Base-by-base conservation (phyloP, 225 moss, liverwort and hornwort species). In the Physcomitrellopsis africana region DNA sequence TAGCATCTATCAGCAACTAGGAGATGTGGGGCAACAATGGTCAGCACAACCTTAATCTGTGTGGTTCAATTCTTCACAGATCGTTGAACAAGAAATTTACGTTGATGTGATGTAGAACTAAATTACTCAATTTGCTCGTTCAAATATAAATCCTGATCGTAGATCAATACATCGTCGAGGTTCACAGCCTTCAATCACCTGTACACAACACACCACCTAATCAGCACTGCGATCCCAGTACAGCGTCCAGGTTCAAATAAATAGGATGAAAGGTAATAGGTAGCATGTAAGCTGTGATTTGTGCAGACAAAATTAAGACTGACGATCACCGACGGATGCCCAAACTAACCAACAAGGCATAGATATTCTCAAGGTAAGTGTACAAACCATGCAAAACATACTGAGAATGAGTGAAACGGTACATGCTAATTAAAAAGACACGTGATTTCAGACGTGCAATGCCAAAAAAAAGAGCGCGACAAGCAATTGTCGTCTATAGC, bases 21-120 rank as follows among this genome's bases (percentile, higher is more conserved):
- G 32, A 37, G 32, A 37, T 37, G 32, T 37, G 32, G 32, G 32
- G 32, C 32, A 37, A 37, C 32, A 37, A 37, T 68, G 41, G 24
- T 73, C 60, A 51, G 26, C 80, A 65, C 53, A 80, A 60, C 37
- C 54, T 68, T 47, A 27, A 42, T 84, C 80, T 77, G 73, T 77
- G 77, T 75, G 80, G 57, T 65, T 60, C 10, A 54, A 42, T 37
- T 73, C 53, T 69, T 60, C 53, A 77, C 59, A 59, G 32, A 63
- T 67, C 60, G 7, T 2, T 37, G 32, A 37, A 37, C 41, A 66
- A 16, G 44, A 65, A 37, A 60, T 17, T 72, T 58, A 69, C 49
- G 17, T 45, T 74, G 45, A 65, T 72, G 49, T 53, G 47, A 62
- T 44, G 10, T n/a, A 64, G 46, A 80, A 18, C 68, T 73, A 65